Percentiles rank a stretch among this genome's conserved stretches.
Conservation (phyloP, 164 flowering plant species). For the Aristolochia fimbriata region DNA sequence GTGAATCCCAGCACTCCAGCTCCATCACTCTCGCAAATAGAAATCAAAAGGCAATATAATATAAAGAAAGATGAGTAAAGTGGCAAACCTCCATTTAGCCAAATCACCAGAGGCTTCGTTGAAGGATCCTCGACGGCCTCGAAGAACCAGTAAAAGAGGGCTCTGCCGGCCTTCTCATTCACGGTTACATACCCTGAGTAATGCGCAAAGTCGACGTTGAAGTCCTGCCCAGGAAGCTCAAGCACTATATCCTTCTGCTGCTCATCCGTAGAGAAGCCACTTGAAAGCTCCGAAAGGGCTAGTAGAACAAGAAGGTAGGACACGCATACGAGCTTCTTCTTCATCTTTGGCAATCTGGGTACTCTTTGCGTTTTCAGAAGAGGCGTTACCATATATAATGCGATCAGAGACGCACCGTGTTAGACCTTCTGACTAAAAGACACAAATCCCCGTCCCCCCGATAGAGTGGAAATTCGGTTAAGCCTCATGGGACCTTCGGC, state of each 20-base stretch:
- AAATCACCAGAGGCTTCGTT: conserved; percentile 80
- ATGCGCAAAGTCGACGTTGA: conserved; percentile 59
- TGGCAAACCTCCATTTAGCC: conserved; percentile 83
- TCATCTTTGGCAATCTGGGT: background rate
- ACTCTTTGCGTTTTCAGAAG: too few species aligned
- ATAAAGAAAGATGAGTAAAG: background rate
- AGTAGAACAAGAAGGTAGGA: background rate
- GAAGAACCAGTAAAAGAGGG: conserved; percentile 81
- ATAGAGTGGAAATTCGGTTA: too few species aligned
- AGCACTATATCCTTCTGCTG: conserved; percentile 45
- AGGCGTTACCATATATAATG: too few species aligned
- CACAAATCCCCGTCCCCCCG: too few species aligned
- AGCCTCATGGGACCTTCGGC: too few species aligned
- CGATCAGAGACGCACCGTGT: too few species aligned
- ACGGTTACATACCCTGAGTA: conserved; percentile 77
- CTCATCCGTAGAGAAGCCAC: background rate
- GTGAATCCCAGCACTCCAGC: background rate
- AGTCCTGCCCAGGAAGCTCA: conserved; percentile 62
- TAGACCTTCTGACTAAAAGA: too few species aligned
- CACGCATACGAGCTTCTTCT: background rate
- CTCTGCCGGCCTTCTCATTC: conserved; percentile 51
- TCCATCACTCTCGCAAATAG: background rate
- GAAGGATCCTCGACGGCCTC: conserved; percentile 75
- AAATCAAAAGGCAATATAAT: background rate
- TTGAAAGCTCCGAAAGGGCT: background rate